Percentiles rank a stretch among this genome's conserved stretches.
Conservation (phyloP, 2,329 filamentous ascomycete species). For the Akanthomyces dipterigenus region DNA sequence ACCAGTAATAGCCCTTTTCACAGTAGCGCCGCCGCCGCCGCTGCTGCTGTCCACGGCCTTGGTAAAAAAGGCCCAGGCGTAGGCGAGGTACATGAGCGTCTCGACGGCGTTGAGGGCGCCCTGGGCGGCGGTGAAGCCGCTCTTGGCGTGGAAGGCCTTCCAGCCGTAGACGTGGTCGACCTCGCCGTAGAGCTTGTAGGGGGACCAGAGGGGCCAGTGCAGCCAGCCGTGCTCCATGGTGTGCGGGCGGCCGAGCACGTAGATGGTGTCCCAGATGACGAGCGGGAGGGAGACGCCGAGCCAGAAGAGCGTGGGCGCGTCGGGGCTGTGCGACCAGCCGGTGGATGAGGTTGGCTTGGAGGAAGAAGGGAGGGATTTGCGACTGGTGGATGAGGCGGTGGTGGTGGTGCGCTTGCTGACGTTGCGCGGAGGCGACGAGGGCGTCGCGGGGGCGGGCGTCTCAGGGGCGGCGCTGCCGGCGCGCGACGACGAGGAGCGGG, state of each 20-base stretch:
- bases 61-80: constrained; percentile 40
- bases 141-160: constrained; percentile 58
- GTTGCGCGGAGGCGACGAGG: constrained; percentile 13
- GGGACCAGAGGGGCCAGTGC: constrained; percentile 66
- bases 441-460: constrained; percentile 14
- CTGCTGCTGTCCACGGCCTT: constrained; percentile 17
- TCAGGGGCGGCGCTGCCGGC: constrained; percentile 23
- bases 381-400: constrained; percentile 26
- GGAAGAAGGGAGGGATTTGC: constrained; percentile 1
- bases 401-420: constrained; percentile 32
- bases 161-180: constrained; percentile 79
- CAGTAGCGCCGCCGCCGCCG: constrained; percentile 15
- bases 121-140: constrained; percentile 76
- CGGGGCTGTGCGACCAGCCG: constrained; percentile 40
- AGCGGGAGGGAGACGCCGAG: constrained; percentile 67
- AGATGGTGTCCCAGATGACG: constrained; percentile 74
- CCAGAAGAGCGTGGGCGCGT: constrained; percentile 54
- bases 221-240: constrained; percentile 72
- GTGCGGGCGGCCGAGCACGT: constrained; percentile 72
- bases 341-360: background rate
- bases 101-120: constrained; percentile 62
- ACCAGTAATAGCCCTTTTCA: constrained; percentile 34
- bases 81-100: constrained; percentile 53
- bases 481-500: constrained; percentile 29
- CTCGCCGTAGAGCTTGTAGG: constrained; percentile 73